Base-by-base conservation (phyloP, 306 rosid species). In the Vigna reflexopilosa region DNA sequence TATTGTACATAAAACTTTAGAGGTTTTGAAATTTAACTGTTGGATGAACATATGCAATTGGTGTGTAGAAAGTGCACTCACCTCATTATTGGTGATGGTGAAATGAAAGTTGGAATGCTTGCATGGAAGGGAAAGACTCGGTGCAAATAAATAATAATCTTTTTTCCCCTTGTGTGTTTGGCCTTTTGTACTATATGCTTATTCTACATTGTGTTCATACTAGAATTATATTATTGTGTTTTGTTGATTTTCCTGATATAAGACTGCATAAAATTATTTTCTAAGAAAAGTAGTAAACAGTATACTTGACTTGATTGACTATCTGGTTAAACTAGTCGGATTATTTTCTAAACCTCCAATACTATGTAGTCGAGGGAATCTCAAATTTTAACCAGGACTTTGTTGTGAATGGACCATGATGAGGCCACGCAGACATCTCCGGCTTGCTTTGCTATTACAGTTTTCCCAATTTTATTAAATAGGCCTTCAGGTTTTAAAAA, bases 1-100 rank as follows among this genome's bases (percentile, higher is more conserved):
- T 63, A 36, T 72, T 88, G 90, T 86, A 87, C 83, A 92, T 84
- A 89, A 54, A 78, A 73, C 81, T 75, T 73, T 85, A 82, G 84
- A 68, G 77, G 61, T 80, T 71, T 59, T 67, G 20, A 73, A 67
- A 66, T 36, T 73, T 32, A 81, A 73, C 75, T 12, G 56, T 22
- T 19, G 65, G 55, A 14, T 72, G 77, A 81, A 76, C 77, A 58
- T 64, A 54, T 55, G 30, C 61, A 55, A 30, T 81, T 67, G 84
- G 78, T 77, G 72, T 76, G 83, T 76, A 70, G 76, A 75, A 57
- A 48, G 72, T 77, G 80, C 63, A 61, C 71, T 80, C 83, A 75
- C 81, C 70, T 78, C 48, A 49, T 48, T 38, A 32, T 82, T 59
- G 72, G 64, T 77, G 82, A 17, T 70, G 75, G 75, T 45, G 68